These are phyloP conservation scores for Neospora caninum DNA, from an alignment of 169 alveolate genomes.

Conservation along the genomic window DNA sequence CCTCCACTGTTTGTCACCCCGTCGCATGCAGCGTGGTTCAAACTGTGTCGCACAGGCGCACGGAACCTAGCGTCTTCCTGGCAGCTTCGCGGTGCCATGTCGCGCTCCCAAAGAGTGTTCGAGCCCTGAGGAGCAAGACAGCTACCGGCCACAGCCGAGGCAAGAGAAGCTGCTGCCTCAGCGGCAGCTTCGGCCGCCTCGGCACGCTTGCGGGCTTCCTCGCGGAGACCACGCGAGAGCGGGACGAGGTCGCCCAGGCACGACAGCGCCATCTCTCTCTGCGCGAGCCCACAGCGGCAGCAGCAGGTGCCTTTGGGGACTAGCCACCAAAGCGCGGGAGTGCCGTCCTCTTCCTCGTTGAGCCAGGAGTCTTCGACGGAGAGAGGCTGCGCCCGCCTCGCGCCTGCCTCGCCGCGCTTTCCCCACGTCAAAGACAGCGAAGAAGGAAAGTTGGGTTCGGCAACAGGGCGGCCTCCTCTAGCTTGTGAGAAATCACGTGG, in stretches of 20 bases:
- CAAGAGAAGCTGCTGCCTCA: not conserved
- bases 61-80: too few species aligned
- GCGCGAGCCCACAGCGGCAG: not conserved
- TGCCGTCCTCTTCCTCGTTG: not conserved
- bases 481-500: too few species aligned
- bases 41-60: too few species aligned
- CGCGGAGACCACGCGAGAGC: not conserved
- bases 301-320: not conserved
- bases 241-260: not conserved
- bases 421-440: not conserved
- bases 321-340: not conserved
- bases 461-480: too few species aligned
- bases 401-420: not conserved
- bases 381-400: not conserved
- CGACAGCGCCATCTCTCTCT: not conserved
- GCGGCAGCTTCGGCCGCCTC: not conserved
- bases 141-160: not conserved
- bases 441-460: too few species aligned
- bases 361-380: not conserved
- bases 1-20: too few species aligned
- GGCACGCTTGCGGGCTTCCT: not conserved
- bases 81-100: too few species aligned
- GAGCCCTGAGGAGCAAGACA: too few species aligned
- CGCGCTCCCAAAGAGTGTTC: too few species aligned
- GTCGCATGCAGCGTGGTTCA: too few species aligned